Evolutionary conservation across 441 rosid species (phyloP).

Genomic region (Euphorbia celastroides): DNA sequence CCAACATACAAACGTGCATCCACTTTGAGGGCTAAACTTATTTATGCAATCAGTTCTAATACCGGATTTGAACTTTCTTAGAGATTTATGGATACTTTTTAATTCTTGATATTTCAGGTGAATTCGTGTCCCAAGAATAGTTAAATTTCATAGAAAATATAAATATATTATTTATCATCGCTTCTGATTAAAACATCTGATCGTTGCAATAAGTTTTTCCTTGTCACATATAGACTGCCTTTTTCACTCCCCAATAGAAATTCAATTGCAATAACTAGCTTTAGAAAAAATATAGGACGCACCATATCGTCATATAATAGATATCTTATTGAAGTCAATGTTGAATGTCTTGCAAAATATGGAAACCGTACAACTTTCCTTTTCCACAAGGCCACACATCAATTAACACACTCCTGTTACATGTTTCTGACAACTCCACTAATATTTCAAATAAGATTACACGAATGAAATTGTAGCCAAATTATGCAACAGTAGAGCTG

Average conservation of each 20-base stretch:
- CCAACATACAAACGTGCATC: constrained; percentile 12
- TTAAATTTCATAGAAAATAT: background rate
- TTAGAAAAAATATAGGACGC: background rate
- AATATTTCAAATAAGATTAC: constrained; percentile 14
- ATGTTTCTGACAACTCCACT: constrained; percentile 11
- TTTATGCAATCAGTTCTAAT: constrained; percentile 94
- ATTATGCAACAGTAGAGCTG: constrained; percentile 14
- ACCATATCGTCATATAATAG: background rate
- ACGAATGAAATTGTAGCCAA: constrained; percentile 9
- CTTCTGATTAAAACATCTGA: background rate
- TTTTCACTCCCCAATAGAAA: background rate
- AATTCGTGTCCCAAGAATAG: constrained; percentile 15
- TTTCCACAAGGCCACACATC: background rate
- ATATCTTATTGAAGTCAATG: constrained; percentile 10
- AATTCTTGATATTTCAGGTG: constrained; percentile 33
- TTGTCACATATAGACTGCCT: constrained; percentile 5
- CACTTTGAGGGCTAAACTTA: constrained; percentile 88
- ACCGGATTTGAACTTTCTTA: constrained; percentile 98
- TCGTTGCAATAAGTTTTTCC: background rate
- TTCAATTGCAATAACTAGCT: background rate
- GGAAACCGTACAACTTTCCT: background rate
- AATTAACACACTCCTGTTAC: constrained; percentile 11
- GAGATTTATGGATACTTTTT: constrained; percentile 17
- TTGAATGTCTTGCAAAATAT: background rate
- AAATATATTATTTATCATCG: background rate